phyloP scores from a whole-genome alignment of 345 rosid species.

The Conringia planisiliqua region DNA sequence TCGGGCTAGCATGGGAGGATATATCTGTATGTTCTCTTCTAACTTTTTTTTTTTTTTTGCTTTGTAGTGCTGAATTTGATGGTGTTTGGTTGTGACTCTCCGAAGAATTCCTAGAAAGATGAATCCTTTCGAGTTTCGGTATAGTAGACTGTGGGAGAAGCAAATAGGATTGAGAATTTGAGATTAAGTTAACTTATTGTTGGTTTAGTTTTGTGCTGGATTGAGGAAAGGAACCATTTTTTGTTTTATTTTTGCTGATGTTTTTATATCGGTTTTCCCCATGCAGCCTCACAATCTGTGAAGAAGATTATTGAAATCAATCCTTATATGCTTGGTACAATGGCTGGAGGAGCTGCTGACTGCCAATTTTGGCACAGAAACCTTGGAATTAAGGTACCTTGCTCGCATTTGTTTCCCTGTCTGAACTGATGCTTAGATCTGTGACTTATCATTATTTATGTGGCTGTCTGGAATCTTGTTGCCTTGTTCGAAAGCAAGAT shows the following conservation, averaged over 20 bases:
- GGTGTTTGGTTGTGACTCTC: slow-evolving; percentile 3
- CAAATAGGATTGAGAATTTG: neutral
- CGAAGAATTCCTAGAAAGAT: neutral
- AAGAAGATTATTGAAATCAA: slow-evolving; percentile 94
- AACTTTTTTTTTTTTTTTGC: neutral
- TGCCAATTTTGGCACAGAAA: slow-evolving; percentile 98
- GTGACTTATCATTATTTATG: neutral
- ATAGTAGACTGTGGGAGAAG: neutral
- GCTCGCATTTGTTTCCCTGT: neutral
- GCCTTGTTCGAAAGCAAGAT: neutral
- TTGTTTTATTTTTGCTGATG: slow-evolving; percentile 1
- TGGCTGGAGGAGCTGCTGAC: slow-evolving; percentile 99
- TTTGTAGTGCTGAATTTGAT: neutral
- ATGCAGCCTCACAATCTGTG: slow-evolving; percentile 81
- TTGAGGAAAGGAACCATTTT: neutral
- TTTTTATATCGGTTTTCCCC: neutral
- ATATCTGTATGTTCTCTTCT: slow-evolving; percentile 63
- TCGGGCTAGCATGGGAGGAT: slow-evolving; percentile 99
- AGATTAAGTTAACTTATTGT: slow-evolving; percentile 3
- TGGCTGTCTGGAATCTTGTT: neutral
- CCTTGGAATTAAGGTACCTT: slow-evolving; percentile 78
- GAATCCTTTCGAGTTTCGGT: neutral
- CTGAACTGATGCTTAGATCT: neutral
- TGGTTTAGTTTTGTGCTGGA: neutral
- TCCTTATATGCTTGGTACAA: slow-evolving; percentile 91